phyloP scores from a whole-genome alignment of 768 basidiomycete species.

The Punctularia strigosozonata region DNA sequence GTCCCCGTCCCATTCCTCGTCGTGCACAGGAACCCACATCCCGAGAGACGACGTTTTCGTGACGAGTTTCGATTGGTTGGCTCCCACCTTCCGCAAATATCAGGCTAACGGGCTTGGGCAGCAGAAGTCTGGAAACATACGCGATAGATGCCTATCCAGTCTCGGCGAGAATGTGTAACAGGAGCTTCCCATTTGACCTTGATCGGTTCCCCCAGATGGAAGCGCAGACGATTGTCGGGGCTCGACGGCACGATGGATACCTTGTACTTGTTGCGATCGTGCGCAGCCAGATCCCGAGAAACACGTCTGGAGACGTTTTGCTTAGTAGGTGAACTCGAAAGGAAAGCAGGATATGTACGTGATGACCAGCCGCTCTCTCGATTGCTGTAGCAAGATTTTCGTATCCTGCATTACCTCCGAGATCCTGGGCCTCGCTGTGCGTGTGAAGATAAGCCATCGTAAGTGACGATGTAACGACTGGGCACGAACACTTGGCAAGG shows the following conservation, averaged over 20 bases:
- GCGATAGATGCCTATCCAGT: conserved; percentile 94
- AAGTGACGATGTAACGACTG: neutral
- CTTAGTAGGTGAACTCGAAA: neutral
- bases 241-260: conserved; percentile 47
- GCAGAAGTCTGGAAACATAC: conserved; percentile 25
- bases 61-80: conserved; percentile 72
- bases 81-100: conserved; percentile 49
- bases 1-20: conserved; percentile 91
- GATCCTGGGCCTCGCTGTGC: conserved; percentile 71
- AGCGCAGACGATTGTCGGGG: conserved; percentile 41
- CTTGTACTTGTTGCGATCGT: conserved; percentile 73
- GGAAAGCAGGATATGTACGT: conserved; percentile 41
- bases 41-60: conserved; percentile 81
- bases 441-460: conserved; percentile 7
- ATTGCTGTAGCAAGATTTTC: conserved; percentile 82
- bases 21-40: conserved; percentile 86
- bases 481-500: conserved; percentile 71
- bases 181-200: conserved; percentile 82
- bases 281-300: conserved; percentile 67
- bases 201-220: conserved; percentile 89
- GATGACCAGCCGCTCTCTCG: conserved; percentile 83
- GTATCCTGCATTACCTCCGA: conserved; percentile 91
- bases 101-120: neutral
- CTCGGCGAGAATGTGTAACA: conserved; percentile 71
- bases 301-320: conserved; percentile 44